Conservation (phyloP, 345 rosid species). For the Lagerstroemia speciosa region DNA sequence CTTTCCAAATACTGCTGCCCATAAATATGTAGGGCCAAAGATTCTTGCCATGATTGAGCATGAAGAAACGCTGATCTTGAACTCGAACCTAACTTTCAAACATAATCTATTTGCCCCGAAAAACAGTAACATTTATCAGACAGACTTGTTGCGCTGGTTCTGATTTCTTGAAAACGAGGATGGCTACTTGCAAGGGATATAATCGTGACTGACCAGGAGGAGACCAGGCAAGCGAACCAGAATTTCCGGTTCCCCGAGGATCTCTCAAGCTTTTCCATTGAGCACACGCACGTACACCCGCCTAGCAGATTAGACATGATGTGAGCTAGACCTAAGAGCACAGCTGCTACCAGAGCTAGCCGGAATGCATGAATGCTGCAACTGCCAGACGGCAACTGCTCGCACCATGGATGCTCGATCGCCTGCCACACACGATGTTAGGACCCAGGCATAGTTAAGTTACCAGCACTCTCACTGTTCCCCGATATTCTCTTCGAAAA, state of each 20-base stretch:
- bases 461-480: too few species aligned
- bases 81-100: not conserved
- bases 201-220: conserved; percentile 12
- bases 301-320: conserved; percentile 11
- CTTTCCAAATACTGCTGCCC: too few species aligned
- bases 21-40: not conserved
- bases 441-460: too few species aligned
- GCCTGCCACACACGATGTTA: not conserved
- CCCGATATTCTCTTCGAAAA: not conserved
- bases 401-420: not conserved
- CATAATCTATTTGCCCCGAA: too few species aligned
- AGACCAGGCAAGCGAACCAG: conserved; percentile 13
- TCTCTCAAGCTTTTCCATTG: conserved; percentile 8
- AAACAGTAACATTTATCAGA: too few species aligned
- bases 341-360: conserved; percentile 10
- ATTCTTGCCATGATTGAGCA: not conserved
- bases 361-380: conserved; percentile 2
- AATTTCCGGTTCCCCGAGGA: conserved; percentile 8
- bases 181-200: not conserved
- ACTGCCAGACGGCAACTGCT: not conserved
- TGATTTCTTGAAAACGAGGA: not conserved
- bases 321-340: conserved; percentile 12
- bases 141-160: too few species aligned
- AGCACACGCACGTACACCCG: conserved; percentile 15
- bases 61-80: too few species aligned